Percentiles rank a stretch among this genome's conserved stretches.
phyloP scores from a whole-genome alignment of 768 basidiomycete genomes.

The Mycena albidolilacea region DNA sequence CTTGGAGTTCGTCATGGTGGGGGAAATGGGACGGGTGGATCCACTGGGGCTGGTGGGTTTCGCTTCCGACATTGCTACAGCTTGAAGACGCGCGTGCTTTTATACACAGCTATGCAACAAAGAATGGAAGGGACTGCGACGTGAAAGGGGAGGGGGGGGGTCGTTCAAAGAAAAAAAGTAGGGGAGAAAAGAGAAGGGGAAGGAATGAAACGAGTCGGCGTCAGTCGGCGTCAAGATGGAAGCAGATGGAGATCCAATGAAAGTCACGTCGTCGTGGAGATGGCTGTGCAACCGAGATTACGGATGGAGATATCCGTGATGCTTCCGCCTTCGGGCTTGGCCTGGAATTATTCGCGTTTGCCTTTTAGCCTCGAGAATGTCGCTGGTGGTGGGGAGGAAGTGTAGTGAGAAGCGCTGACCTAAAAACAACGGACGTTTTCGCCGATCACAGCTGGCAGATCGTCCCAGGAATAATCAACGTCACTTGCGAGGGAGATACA shows the following conservation, averaged over 20 bases:
- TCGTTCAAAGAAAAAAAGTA: slow-evolving; percentile 5
- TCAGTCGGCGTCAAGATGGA: too few species aligned
- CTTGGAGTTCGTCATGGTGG: slow-evolving; percentile 17
- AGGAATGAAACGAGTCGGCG: slow-evolving; percentile 26
- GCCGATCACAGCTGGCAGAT: slow-evolving; percentile 2
- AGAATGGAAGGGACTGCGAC: slow-evolving; percentile 27
- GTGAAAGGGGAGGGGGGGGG: slow-evolving; percentile 5
- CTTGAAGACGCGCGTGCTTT: slow-evolving; percentile 25
- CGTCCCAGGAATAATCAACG: slow-evolving; percentile 19
- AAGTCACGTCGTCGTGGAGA: slow-evolving; percentile 31
- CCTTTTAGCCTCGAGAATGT: neutral
- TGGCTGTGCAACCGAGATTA: slow-evolving; percentile 26
- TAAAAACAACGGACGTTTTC: slow-evolving; percentile 2
- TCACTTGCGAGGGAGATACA: slow-evolving; percentile 10
- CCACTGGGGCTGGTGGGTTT: slow-evolving; percentile 19
- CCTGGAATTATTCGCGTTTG: neutral
- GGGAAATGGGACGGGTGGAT: slow-evolving; percentile 23
- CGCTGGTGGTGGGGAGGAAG: slow-evolving; percentile 3
- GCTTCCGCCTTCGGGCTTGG: slow-evolving; percentile 5
- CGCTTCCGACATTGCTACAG: slow-evolving; percentile 30
- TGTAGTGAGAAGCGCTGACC: neutral
- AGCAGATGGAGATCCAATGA: slow-evolving; percentile 25
- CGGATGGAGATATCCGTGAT: slow-evolving; percentile 28
- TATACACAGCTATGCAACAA: slow-evolving; percentile 17
- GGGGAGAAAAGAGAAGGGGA: slow-evolving; percentile 24